Evolutionary conservation across 2,329 filamentous ascomycete genomes (phyloP), one percentile per base, ranked within the genome.

Genomic region (Metarhizium sp.): DNA sequence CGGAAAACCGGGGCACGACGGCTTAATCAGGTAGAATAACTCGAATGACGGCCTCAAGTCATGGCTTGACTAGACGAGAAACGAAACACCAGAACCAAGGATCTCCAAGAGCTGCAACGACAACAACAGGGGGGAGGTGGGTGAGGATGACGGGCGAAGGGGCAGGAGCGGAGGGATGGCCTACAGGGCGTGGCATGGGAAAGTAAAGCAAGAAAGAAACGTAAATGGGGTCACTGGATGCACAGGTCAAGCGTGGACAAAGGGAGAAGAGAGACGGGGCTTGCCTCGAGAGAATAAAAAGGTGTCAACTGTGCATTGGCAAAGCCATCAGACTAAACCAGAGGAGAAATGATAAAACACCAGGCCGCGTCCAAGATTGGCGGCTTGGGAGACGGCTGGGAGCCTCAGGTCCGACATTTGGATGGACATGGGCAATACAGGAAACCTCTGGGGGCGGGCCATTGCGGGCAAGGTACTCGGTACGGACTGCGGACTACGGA

Each of bases 1-100:
- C 46, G 48, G 52, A 57, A 60, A 60, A 59, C 20, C 59, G 59
- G 59, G 59, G 59, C 59, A 34, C 52, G 46, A 53, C 48, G 56
- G 58, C 47, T 56, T 34, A 55, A 57, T 54, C 57, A 59, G 57
- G 58, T 55, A 52, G 56, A 55, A 53, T 50, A 36, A 49, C 36
- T 20, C 40, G n/a, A 48, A 34, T 34, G 6, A 7, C 25, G 46
- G 53, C 46, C 50, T 58, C 53, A 55, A 50, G 52, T 54, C 52
- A 51, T 50, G 50, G 45, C 55, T 14, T n/a, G 45, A 30, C 7
- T 8, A 18, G 45, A 48, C 20, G 45, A 30, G 45, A 30, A 48
- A 48, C 45, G 25, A 48, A 18, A 48, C 52, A 42, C 50, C 52
- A 57, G 46, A 51, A 48, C 52, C 50, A 57, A 55, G 49, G 42